Conservation (phyloP, 2,329 filamentous ascomycete genomes). For the Penicillium italicum region DNA sequence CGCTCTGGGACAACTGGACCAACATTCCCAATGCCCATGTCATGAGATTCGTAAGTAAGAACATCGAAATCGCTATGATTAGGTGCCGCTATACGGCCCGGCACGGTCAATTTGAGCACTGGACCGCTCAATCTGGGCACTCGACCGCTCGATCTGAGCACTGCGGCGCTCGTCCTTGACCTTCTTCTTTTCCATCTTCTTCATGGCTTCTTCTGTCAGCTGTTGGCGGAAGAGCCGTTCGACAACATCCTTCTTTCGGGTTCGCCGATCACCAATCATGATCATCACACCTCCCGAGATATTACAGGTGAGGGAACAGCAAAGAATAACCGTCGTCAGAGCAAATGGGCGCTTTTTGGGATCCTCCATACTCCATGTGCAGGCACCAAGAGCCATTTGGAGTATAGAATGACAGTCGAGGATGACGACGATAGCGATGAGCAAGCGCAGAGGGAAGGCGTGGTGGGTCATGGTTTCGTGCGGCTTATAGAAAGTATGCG, state of each 20-base stretch:
- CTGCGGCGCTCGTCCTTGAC: conserved; percentile 38
- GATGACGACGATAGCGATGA: conserved; percentile 73
- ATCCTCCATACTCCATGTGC: conserved; percentile 76
- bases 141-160: conserved; percentile 14
- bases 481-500: conserved; percentile 84
- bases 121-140: not conserved
- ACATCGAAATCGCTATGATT: conserved; percentile 2
- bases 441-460: conserved; percentile 70
- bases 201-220: conserved; percentile 64
- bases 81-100: conserved; percentile 17
- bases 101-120: conserved; percentile 9
- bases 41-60: conserved; percentile 16
- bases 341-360: conserved; percentile 61
- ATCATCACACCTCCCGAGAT: conserved; percentile 74
- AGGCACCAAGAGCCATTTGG: conserved; percentile 73
- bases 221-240: conserved; percentile 73
- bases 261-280: conserved; percentile 68
- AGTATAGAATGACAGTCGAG: conserved; percentile 76
- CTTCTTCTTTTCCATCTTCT: conserved; percentile 52
- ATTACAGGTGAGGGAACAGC: conserved; percentile 73
- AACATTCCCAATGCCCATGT: conserved; percentile 2
- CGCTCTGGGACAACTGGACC: not conserved
- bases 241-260: conserved; percentile 80
- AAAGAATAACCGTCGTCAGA: conserved; percentile 76
- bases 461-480: conserved; percentile 79